Evolutionary conservation across 345 rosid genomes (phyloP), one percentile per base, ranked within the genome.

Genomic region (Eucalyptus cloeziana): DNA sequence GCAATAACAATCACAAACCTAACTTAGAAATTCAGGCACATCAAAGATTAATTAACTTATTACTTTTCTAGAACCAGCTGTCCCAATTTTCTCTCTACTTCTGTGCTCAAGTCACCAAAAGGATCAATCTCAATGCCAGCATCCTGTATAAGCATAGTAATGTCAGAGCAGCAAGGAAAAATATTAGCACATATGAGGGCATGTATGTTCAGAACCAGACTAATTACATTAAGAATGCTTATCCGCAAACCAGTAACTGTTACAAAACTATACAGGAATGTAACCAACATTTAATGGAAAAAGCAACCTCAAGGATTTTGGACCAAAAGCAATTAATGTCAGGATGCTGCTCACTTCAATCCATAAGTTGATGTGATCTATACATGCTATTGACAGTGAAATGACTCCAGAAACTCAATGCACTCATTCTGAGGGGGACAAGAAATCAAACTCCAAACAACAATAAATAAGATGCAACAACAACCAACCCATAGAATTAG

Each of bases 121-220:
- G 99, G 99, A 94, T 97, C 98, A 88, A 96, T 91, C 87, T 97
- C 98, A 83, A 93, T 94, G 85, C 98, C 98, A 69, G 97, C 96
- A 87, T 94, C 98, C 99, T 96, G 95, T 81, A 89, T 50, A 92
- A 89, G 85, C n/a, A 88, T 76, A 76, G 83, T 37, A 37, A 76
- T 67, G 89, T 81, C 22, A 87, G 81, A 87, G 30, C 85, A 83
- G 50, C 25, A 50, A 62, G 51, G 6, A 31, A 80, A 13, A 25
- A 52, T 45, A 33, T 13, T 21, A 33, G 86, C 45, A 80, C 56
- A 62, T 47, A 71, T 22, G 71, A 60, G 49, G 81, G 81, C 81
- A 33, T 10, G 71, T 64, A 64, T 0, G 5, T 64, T 64, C 16
- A 64, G 33, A 64, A n/a, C 71, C 33, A 64, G 31, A 30, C 71